Percentiles rank a stretch among this genome's conserved stretches.
These are phyloP conservation scores for Pleoardoris graminearum DNA, from an alignment of 2,329 filamentous ascomycete genomes.

Conservation along the genomic window DNA sequence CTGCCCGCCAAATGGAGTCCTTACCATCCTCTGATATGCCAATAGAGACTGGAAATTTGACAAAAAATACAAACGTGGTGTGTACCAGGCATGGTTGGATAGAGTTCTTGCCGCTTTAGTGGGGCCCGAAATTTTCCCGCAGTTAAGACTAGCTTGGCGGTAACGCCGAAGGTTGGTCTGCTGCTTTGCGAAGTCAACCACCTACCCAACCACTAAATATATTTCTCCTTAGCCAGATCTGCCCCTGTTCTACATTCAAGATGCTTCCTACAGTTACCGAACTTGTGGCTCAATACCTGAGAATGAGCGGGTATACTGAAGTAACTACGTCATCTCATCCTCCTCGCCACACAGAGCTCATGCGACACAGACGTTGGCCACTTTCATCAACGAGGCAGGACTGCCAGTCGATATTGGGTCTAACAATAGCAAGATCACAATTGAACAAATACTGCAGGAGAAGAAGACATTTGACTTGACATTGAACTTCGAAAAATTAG, in stretches of 20 bases:
- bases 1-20: no score
- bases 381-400: conserved; percentile 61
- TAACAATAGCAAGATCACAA: conserved; percentile 54
- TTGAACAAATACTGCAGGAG: conserved; percentile 64
- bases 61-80: no score
- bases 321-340: conserved; percentile 29
- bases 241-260: not conserved
- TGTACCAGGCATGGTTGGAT: no score
- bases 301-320: conserved; percentile 47
- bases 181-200: no score
- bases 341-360: not conserved
- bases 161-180: not conserved
- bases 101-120: not conserved
- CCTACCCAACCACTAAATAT: no score
- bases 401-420: conserved; percentile 56
- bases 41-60: no score
- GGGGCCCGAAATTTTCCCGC: not conserved
- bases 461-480: conserved; percentile 62
- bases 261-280: conserved; percentile 47
- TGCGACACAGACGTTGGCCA: conserved; percentile 54
- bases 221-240: not conserved
- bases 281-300: conserved; percentile 49
- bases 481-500: conserved; percentile 59
- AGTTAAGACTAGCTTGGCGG: not conserved
- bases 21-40: not conserved